Evolutionary conservation across 2,329 filamentous ascomycete genomes (phyloP).

Genomic region (Pleomassaria siparia): DNA sequence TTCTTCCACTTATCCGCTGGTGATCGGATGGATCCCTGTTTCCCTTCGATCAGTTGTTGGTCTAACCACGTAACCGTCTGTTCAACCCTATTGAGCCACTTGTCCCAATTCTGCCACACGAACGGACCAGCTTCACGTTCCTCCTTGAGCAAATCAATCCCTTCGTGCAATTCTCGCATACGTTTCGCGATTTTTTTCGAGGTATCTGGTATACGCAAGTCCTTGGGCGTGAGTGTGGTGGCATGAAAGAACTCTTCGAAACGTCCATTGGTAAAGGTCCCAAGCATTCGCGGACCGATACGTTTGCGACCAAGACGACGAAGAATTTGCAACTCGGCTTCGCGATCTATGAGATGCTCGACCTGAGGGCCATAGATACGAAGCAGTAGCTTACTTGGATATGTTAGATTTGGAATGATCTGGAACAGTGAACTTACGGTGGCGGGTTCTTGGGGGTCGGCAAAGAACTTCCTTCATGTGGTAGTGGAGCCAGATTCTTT

Average conservation of each 20-base stretch:
- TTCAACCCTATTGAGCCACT: constrained; percentile 73
- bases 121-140: constrained; percentile 79
- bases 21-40: constrained; percentile 36
- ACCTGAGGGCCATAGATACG: constrained; percentile 94
- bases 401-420: constrained; percentile 13
- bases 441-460: constrained; percentile 51
- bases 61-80: constrained; percentile 62
- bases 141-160: constrained; percentile 78
- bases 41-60: constrained; percentile 55
- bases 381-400: constrained; percentile 71
- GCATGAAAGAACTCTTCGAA: constrained; percentile 96
- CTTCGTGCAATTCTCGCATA: constrained; percentile 94
- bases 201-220: constrained; percentile 78
- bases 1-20: constrained; percentile 63
- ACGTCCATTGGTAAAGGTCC: constrained; percentile 90
- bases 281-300: constrained; percentile 87
- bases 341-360: constrained; percentile 91
- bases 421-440: constrained; percentile 47
- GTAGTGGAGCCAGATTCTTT: constrained; percentile 53
- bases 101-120: constrained; percentile 93
- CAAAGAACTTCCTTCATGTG: constrained; percentile 41
- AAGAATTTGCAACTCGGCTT: constrained; percentile 84
- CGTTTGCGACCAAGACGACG: constrained; percentile 84
- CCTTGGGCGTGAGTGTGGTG: constrained; percentile 71
- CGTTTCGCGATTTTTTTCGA: constrained; percentile 94